Conservation (phyloP, 2,329 filamentous ascomycete genomes). For the Pseudofabraea citricarpa region DNA sequence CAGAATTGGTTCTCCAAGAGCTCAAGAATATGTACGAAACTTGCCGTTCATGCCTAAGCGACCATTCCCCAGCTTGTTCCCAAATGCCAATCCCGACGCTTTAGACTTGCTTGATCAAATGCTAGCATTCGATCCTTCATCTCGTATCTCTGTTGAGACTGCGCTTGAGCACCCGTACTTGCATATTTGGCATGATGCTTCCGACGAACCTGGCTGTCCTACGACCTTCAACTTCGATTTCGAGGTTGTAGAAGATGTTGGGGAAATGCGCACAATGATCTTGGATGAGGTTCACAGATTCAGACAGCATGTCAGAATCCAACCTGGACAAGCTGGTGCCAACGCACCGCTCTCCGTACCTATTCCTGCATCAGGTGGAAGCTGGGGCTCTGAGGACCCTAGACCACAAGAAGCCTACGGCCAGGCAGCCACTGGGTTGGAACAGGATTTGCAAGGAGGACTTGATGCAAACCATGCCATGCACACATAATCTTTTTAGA, state of each 20-base stretch:
- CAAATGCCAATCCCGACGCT: conserved; percentile 90
- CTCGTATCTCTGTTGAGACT: conserved; percentile 89
- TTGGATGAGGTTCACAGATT: conserved; percentile 90
- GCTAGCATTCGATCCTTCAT: conserved; percentile 93
- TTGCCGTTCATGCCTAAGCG: conserved; percentile 93
- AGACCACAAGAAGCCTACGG: conserved; percentile 29
- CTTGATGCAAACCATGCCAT: conserved; percentile 24
- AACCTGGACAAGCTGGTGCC: conserved; percentile 24
- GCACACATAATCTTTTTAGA: conserved; percentile 15
- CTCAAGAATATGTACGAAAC: conserved; percentile 98
- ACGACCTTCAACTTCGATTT: conserved; percentile 98
- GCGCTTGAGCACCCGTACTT: conserved; percentile 96
- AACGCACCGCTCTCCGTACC: conserved; percentile 24
- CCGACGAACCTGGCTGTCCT: conserved; percentile 90
- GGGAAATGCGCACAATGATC: conserved; percentile 95
- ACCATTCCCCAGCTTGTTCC: conserved; percentile 82
- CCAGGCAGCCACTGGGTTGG: conserved; percentile 25
- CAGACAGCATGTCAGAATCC: conserved; percentile 47
- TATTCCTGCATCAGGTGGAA: conserved; percentile 26
- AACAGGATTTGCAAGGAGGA: conserved; percentile 30
- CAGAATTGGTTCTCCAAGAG: conserved; percentile 90
- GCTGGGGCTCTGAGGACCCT: conserved; percentile 28
- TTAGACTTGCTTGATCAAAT: conserved; percentile 94
- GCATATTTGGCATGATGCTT: conserved; percentile 96
- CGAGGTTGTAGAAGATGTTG: conserved; percentile 92